A percentile compares a stretch with the other conserved stretches of the same genome.
These are phyloP conservation scores for Cladorrhinum sp. DNA, from an alignment of 2,329 filamentous ascomycete genomes.

Conservation along the genomic window DNA sequence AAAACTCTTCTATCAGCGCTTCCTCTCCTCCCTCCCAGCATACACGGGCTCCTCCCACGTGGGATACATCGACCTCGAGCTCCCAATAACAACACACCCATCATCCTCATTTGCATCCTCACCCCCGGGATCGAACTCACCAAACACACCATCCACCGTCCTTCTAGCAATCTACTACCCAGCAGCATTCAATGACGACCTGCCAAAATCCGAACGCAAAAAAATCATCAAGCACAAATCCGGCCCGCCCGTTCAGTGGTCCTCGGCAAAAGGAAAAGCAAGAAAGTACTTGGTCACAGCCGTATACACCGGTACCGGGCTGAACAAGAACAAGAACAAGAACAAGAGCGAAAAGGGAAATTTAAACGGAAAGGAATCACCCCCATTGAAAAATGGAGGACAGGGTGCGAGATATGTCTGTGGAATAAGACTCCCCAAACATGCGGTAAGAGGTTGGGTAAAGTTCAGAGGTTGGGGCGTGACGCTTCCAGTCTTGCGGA, in stretches of 20 bases:
- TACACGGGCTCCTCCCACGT: slow-evolving; percentile 66
- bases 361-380: too few species aligned
- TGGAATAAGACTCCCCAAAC: neutral
- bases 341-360: neutral
- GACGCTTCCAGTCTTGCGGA: neutral
- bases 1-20: slow-evolving; percentile 36
- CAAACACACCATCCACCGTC: slow-evolving; percentile 53
- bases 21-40: slow-evolving; percentile 50
- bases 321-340: slow-evolving; percentile 24
- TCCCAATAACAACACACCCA: slow-evolving; percentile 46
- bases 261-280: slow-evolving; percentile 38
- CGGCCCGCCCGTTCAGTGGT: slow-evolving; percentile 56
- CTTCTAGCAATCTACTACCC: slow-evolving; percentile 66
- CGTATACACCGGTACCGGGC: slow-evolving; percentile 33
- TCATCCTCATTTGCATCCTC: slow-evolving; percentile 40
- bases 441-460: neutral
- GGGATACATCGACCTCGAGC: slow-evolving; percentile 65
- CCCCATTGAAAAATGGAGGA: neutral
- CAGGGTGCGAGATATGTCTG: neutral
- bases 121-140: slow-evolving; percentile 39
- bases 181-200: slow-evolving; percentile 36
- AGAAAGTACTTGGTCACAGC: slow-evolving; percentile 29
- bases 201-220: slow-evolving; percentile 28
- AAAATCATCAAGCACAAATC: slow-evolving; percentile 34
- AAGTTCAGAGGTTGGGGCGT: neutral